A percentile compares a stretch with the other conserved stretches of the same genome.
These are phyloP conservation scores for Aureobasidium sp. DNA, from an alignment of 2,329 filamentous ascomycete species.

Conservation along the genomic window DNA sequence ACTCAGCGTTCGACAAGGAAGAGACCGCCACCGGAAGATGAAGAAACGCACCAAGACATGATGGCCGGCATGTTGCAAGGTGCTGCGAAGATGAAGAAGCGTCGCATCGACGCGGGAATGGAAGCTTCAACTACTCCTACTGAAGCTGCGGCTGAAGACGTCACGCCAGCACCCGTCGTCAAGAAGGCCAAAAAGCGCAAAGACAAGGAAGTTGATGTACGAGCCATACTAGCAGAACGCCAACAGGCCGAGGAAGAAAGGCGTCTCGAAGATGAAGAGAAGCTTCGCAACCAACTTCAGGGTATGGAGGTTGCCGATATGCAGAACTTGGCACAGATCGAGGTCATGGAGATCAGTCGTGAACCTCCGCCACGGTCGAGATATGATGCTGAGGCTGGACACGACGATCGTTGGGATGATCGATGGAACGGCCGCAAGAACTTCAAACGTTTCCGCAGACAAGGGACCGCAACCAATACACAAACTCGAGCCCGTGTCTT, in stretches of 20 bases:
- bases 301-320: slow-evolving; percentile 66
- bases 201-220: slow-evolving; percentile 60
- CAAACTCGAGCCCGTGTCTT: slow-evolving; percentile 53
- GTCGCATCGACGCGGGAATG: slow-evolving; percentile 51
- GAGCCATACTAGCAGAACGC: slow-evolving; percentile 53
- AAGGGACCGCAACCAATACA: slow-evolving; percentile 29
- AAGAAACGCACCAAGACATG: slow-evolving; percentile 39
- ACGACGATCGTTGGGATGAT: slow-evolving; percentile 68
- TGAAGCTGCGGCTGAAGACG: not conserved
- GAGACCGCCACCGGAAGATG: slow-evolving; percentile 22
- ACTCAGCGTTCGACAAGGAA: slow-evolving; percentile 24
- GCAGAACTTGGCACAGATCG: slow-evolving; percentile 66
- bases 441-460: slow-evolving; percentile 76
- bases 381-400: slow-evolving; percentile 32
- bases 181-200: slow-evolving; percentile 39
- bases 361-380: slow-evolving; percentile 21
- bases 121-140: not conserved
- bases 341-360: slow-evolving; percentile 56
- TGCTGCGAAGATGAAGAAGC: slow-evolving; percentile 70
- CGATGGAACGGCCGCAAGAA: slow-evolving; percentile 93
- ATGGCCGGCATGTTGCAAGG: slow-evolving; percentile 71
- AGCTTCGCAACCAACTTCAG: slow-evolving; percentile 49
- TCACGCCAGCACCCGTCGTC: slow-evolving; percentile 16
- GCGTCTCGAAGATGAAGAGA: slow-evolving; percentile 59
- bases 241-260: slow-evolving; percentile 48